Evolutionary conservation across 768 basidiomycete species (phyloP), one percentile per base, ranked within the genome.

Genomic region (Agaricus subrufescens): DNA sequence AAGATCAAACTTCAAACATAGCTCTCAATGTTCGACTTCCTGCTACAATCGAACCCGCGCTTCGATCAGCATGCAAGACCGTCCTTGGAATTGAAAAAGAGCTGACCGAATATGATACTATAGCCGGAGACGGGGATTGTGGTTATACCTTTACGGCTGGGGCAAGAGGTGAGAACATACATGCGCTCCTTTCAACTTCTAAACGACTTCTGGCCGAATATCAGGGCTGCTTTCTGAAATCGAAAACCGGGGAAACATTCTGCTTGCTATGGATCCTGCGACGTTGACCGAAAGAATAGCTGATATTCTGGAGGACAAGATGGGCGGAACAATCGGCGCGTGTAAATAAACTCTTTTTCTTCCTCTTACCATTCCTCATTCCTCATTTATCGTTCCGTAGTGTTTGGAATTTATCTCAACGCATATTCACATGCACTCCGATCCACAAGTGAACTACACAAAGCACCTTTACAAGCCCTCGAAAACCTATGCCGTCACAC

Each of bases 41-140:
- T 10, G 2, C 11, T 3, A 46, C 29, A 3, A 51, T 63, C 9
- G 27, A 55, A 27, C 26, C 8, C 1, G 71, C 69, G 0, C 63
- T 82, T 26, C 64, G 65, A 31, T 61, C 65, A 2, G 79, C 80
- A 1, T 77, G 77, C 57, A 26, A 68, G 47, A 63, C 67, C 1
- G 73, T 85, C 26, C 71, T 85, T 15, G 61, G 58, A 3, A 74
- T 75, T 6, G 78, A 82, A 59, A 66, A 69, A 2, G 79, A 82
- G 11, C 69, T 87, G 61, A 86, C 85, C 3, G 67, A 72, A 34
- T 83, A 75, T 62, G 86, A 86, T 64, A 83, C 81, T 8, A 69
- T 85, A 27, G 73, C 80, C 5, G 84, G 85, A 27, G 84, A 86
- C 65, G 85, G 84, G 5, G 83, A 86, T 63, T 84, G 83, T 46